Evolutionary conservation across 2,329 filamentous ascomycete species (phyloP).

Genomic region (Emergomyces pasteurianus): DNA sequence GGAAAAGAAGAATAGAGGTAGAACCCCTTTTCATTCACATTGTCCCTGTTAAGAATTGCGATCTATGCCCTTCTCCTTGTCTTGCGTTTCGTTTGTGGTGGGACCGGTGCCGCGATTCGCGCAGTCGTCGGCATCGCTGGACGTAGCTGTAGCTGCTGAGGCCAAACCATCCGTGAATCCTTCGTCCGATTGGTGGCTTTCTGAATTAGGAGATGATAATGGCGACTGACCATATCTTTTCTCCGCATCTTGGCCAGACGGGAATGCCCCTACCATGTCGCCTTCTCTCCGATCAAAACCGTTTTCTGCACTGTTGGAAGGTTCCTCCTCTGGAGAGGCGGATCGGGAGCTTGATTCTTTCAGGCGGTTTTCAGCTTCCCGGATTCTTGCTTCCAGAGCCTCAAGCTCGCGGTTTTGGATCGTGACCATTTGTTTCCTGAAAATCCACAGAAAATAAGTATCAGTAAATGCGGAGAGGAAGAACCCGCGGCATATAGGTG

Average conservation of each 20-base stretch:
- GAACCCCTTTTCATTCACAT: background rate
- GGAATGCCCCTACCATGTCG: conserved; percentile 11
- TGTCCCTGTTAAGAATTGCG: background rate
- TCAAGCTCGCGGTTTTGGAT: conserved; percentile 70
- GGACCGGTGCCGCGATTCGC: background rate
- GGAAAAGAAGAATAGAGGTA: background rate
- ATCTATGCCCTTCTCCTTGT: background rate
- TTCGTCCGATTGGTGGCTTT: conserved; percentile 14
- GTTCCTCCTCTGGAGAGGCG: conserved; percentile 7
- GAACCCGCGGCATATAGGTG: background rate
- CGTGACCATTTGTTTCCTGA: conserved; percentile 66
- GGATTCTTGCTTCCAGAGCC: conserved; percentile 69
- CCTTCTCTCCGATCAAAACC: conserved; percentile 9
- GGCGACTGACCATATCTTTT: conserved; percentile 10
- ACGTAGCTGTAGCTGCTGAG: conserved; percentile 14
- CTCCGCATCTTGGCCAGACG: conserved; percentile 11
- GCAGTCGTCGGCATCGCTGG: conserved; percentile 7
- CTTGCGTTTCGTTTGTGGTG: background rate
- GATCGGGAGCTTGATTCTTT: conserved; percentile 26
- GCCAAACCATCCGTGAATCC: conserved; percentile 14
- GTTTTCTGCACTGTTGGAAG: conserved; percentile 6
- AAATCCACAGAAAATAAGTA: background rate
- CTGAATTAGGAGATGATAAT: conserved; percentile 10
- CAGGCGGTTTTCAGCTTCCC: conserved; percentile 72
- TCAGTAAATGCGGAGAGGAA: conserved; percentile 9